Base-by-base conservation (phyloP, 176 grass and related monocot genomes). In the Bromus sterilis region DNA sequence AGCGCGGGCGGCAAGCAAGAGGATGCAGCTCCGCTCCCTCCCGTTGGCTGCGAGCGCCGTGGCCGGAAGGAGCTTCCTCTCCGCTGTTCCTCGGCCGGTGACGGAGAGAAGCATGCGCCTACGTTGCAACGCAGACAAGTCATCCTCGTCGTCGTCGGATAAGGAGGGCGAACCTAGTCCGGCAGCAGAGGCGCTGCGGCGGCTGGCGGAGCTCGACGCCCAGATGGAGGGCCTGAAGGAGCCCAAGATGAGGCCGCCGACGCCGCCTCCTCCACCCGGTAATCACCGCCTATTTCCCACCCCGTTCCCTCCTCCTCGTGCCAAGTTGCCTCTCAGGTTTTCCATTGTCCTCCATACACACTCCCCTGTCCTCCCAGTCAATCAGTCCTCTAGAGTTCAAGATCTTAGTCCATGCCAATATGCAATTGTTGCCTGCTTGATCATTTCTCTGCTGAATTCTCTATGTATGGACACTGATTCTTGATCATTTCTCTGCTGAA, bases 141-240 rank as follows among this genome's bases (percentile, higher is more conserved):
- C 49, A 41, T 89, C 82, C 63, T 81, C 87, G 41, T n/a, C 76
- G 37, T 81, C 82, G 60, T 23, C 67, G 53, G 55, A 80, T 70
- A 36, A 71, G 24, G 60, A 79, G 12, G 51, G 69, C 61, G 82
- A 85, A 63, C 31, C 78, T 34, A 21, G 60, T 13, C 11, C 71
- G 11, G 2, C 53, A 3, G 83, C 77, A 21, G 83, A 89, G 81
- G 75, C 88, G 9, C 80, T 84, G 41, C 88, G 76, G 51, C 83
- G 89, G 66, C 83, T 97, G 68, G 90, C 57, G 68, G 74, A 87
- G 74, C 95, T 97, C 33, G 95, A 97, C 71, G 57, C 81, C 78
- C 88, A 94, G 83, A 80, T 97, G 32, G 80, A 94, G 64, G 83
- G 77, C 41, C 90, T 97, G 18, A 78, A 84, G n/a, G 83, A 97